A percentile compares a stretch with the other conserved stretches of the same genome.
These are phyloP conservation scores for Adansonia gregorii DNA, from an alignment of 441 rosid genomes.

Conservation along the genomic window DNA sequence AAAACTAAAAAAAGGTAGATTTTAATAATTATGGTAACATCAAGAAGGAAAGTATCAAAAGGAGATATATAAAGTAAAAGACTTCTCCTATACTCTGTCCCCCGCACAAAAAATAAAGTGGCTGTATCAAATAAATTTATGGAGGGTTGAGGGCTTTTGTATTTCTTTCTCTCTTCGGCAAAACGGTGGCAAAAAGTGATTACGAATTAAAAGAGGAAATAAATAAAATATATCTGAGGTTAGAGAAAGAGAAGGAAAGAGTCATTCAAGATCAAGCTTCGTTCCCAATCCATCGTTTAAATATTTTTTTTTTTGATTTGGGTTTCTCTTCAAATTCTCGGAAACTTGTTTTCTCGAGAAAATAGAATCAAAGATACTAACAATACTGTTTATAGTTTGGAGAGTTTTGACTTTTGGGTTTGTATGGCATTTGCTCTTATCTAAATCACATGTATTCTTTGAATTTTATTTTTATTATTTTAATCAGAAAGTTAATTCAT, in stretches of 20 bases:
- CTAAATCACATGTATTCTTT: not conserved
- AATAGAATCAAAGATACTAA: not conserved
- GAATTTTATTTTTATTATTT: not conserved
- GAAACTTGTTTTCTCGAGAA: not conserved
- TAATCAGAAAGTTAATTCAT: not conserved
- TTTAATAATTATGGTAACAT: not conserved
- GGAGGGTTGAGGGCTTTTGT: not conserved
- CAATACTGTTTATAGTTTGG: no score
- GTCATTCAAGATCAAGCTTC: not conserved
- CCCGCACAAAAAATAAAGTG: not conserved
- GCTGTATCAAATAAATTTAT: not conserved
- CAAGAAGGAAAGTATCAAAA: not conserved
- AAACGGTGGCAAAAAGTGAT: constrained; percentile 7
- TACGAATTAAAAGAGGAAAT: not conserved
- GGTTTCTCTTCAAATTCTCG: not conserved
- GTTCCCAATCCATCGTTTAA: no score
- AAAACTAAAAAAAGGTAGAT: not conserved
- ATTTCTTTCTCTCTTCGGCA: not conserved
- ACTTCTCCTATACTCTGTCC: not conserved
- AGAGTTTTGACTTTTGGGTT: not conserved
- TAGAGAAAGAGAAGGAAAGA: not conserved
- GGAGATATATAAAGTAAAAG: not conserved
- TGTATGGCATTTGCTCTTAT: not conserved
- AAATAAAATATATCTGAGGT: not conserved
- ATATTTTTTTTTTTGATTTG: not conserved